phyloP scores from a whole-genome alignment of 306 rosid genomes.

The Prunus salicina region DNA sequence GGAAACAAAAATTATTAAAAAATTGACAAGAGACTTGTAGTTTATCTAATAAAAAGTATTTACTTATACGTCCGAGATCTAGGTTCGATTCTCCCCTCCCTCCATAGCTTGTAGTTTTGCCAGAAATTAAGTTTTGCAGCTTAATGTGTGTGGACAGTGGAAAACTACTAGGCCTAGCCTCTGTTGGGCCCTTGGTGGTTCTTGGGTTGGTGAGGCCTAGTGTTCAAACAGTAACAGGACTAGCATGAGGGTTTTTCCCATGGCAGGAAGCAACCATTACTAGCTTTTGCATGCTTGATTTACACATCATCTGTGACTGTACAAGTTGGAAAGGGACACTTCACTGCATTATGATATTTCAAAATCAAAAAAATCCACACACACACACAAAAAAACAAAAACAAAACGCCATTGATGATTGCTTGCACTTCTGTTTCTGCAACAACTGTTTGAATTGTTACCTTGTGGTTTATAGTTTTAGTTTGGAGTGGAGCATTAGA shows the following conservation, averaged over 20 bases:
- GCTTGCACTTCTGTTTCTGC: not conserved
- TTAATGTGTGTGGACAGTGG: not conserved
- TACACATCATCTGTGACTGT: not conserved
- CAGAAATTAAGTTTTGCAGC: not conserved
- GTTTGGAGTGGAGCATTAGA: too few relatives aligned
- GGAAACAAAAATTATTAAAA: too few relatives aligned
- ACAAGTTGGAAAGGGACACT: conserved; percentile 10
- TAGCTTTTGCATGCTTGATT: not conserved
- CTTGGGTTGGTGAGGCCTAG: conserved; percentile 9
- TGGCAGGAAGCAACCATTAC: conserved; percentile 15
- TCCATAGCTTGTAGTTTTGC: too few relatives aligned
- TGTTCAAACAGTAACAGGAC: not conserved
- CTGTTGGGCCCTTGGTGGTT: not conserved
- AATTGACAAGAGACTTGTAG: too few relatives aligned
- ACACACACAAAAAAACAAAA: too few relatives aligned
- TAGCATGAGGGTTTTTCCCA: not conserved
- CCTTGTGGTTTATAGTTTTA: too few relatives aligned
- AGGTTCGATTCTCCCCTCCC: too few relatives aligned
- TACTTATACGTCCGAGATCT: accelerated
- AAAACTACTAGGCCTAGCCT: not conserved
- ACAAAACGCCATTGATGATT: not conserved
- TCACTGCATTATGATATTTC: not conserved
- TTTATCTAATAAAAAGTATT: too few relatives aligned
- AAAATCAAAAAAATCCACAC: not conserved
- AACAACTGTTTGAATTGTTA: not conserved